Evolutionary conservation across 2,329 filamentous ascomycete genomes (phyloP).

Genomic region (Aspergillus oerlinghausenensis): DNA sequence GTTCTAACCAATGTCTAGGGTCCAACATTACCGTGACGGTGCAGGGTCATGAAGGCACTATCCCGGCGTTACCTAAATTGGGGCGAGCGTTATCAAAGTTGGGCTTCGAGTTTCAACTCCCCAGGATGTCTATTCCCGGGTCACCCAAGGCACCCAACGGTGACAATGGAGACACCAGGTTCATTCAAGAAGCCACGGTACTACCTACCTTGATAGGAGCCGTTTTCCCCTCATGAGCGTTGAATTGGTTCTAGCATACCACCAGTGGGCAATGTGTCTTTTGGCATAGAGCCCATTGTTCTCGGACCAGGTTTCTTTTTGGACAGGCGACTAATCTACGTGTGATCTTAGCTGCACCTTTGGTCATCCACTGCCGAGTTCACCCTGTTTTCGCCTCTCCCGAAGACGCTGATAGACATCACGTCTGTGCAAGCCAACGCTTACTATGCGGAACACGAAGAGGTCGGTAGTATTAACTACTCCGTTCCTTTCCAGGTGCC

Average conservation of each 20-base stretch:
- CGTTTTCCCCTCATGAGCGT: constrained; percentile 8
- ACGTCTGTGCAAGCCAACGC: constrained; percentile 79
- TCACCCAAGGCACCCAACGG: constrained; percentile 35
- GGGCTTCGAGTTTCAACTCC: constrained; percentile 66
- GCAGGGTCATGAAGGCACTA: constrained; percentile 63
- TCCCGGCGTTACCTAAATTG: constrained; percentile 69
- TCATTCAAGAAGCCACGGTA: constrained; percentile 76
- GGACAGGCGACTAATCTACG: constrained; percentile 10
- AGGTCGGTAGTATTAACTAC: constrained; percentile 73
- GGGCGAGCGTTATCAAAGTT: constrained; percentile 69
- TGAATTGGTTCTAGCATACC: constrained; percentile 5
- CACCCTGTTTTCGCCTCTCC: constrained; percentile 72
- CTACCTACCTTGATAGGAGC: constrained; percentile 21
- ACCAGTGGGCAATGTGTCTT: constrained; percentile 7
- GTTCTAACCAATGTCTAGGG: constrained; percentile 39
- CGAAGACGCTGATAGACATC: constrained; percentile 68
- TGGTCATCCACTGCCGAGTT: constrained; percentile 84
- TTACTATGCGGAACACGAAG: constrained; percentile 73
- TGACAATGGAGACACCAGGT: constrained; percentile 53
- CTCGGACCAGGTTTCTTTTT: background rate
- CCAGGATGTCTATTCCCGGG: constrained; percentile 59
- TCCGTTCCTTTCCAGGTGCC: constrained; percentile 69
- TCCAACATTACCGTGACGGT: constrained; percentile 77
- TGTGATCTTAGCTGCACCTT: constrained; percentile 59
- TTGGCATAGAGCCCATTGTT: constrained; percentile 22